These are phyloP conservation scores for Durio zibethinus DNA, from an alignment of 345 rosid genomes.

Conservation along the genomic window DNA sequence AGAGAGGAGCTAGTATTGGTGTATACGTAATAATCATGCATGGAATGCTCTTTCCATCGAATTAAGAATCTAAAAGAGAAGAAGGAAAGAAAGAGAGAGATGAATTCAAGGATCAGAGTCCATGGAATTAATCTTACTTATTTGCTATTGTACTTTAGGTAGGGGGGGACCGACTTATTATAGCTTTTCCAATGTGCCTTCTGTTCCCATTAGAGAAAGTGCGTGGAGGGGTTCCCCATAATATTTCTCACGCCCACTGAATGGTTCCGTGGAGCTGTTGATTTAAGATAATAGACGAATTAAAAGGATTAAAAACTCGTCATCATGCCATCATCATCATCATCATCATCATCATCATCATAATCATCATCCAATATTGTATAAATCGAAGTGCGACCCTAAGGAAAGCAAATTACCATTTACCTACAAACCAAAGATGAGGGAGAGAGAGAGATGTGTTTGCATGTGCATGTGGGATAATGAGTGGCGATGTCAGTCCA, in stretches of 20 bases:
- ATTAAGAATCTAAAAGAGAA: not conserved
- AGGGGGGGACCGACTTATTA: not conserved
- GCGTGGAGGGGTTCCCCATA: not conserved
- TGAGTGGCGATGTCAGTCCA: slow-evolving; percentile 20
- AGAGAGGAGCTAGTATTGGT: not conserved
- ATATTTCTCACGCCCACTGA: slow-evolving; percentile 1
- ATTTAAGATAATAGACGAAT: not conserved
- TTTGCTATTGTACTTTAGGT: not conserved
- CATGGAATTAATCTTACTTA: not conserved
- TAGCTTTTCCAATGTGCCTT: slow-evolving; percentile 6
- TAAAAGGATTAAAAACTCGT: not conserved
- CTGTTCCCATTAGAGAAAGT: slow-evolving; percentile 5
- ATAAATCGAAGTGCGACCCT: not conserved
- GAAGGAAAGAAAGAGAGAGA: not conserved
- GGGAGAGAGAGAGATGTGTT: not conserved
- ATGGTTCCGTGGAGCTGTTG: not conserved
- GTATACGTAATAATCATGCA: slow-evolving; percentile 13
- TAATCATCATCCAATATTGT: not conserved
- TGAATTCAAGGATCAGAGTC: not conserved
- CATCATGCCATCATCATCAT: slow-evolving; percentile 9
- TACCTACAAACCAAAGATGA: not conserved
- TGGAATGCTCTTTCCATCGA: not conserved
- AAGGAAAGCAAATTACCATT: not conserved
- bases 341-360: not conserved
- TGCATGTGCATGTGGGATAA: slow-evolving; percentile 23